Evolutionary conservation across 2,329 filamentous ascomycete genomes (phyloP).

Genomic region (Phaeosphaeriaceae sp.): DNA sequence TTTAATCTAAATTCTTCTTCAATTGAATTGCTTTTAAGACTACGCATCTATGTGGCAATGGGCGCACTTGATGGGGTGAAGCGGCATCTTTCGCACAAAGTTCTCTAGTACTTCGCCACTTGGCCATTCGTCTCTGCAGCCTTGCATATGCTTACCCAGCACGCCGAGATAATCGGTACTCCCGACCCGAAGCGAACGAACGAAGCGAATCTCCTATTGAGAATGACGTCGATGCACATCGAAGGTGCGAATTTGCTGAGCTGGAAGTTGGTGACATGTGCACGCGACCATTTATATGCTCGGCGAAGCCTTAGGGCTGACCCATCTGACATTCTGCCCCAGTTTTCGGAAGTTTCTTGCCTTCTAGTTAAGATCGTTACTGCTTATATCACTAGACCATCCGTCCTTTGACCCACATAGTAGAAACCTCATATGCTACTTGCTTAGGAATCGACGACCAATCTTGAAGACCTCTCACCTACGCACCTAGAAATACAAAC

Average conservation of each 20-base stretch:
- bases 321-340: background rate
- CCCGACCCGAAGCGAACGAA: conserved; percentile 12
- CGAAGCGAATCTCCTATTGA: conserved; percentile 12
- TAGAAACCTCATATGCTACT: background rate
- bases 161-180: conserved; percentile 34
- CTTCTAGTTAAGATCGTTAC: conserved; percentile 1
- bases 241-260: conserved; percentile 9
- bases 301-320: conserved; percentile 18
- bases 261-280: conserved; percentile 28
- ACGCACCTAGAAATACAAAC: background rate
- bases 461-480: background rate
- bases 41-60: no score
- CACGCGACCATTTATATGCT: conserved; percentile 34
- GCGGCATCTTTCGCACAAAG: background rate
- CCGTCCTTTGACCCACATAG: background rate
- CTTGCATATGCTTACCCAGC: conserved; percentile 18
- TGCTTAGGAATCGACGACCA: background rate
- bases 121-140: conserved; percentile 17
- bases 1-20: conserved; percentile 1
- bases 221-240: conserved; percentile 34
- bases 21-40: background rate
- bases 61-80: no score
- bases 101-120: conserved; percentile 9
- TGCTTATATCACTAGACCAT: conserved; percentile 2
- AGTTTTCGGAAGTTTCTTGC: conserved; percentile 4